Evolutionary conservation across 2,329 filamentous ascomycete genomes (phyloP), one percentile per base, ranked within the genome.

Genomic region (Epichloe aotearoae): DNA sequence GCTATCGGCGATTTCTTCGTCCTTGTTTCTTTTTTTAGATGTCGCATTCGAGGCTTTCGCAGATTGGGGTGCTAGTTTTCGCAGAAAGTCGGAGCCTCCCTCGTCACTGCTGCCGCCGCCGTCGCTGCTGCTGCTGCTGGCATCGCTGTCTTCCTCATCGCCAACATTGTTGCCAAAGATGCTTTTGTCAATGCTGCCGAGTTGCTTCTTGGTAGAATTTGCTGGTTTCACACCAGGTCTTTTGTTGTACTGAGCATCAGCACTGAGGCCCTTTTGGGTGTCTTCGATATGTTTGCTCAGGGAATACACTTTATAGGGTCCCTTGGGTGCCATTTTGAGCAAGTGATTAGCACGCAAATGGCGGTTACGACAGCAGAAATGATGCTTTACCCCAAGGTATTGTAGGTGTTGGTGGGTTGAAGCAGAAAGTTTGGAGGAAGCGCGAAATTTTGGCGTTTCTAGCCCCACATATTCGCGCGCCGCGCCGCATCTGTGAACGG

Each of bases 1-100:
- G 57, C 69, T 71, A 51, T 71, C 69, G 58, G 67, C 67, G 52
- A 71, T 69, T 54, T 70, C 69, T 20, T 67, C 64, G 42, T 63
- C 53, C 55, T 65, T 64, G 60, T 55, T 60, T 52, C 59, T 50
- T 59, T 56, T 56, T 51, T 60, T 62, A 50, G 62, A 37, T 52
- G 55, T 44, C 46, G 48, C 8, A n/a, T 53, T 46, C 39, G 50
- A 41, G 38, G 53, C 54, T 17, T 53, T 56, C 15, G 40, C 44
- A 46, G 52, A 49, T 40, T 39, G 55, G 43, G 44, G 55, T 53
- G 39, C 48, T 38, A 68, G 60, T 52, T 66, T 68, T 48, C 61
- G 63, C 46, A 68, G 54, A 34, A 70, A 64, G 38, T 64, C 57
- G 17, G 54, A 51, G 39, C 59, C 60, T 15, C 61, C 67, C 67